phyloP scores from a whole-genome alignment of 2,329 filamentous ascomycete genomes.

The Talaromyces atroroseus region DNA sequence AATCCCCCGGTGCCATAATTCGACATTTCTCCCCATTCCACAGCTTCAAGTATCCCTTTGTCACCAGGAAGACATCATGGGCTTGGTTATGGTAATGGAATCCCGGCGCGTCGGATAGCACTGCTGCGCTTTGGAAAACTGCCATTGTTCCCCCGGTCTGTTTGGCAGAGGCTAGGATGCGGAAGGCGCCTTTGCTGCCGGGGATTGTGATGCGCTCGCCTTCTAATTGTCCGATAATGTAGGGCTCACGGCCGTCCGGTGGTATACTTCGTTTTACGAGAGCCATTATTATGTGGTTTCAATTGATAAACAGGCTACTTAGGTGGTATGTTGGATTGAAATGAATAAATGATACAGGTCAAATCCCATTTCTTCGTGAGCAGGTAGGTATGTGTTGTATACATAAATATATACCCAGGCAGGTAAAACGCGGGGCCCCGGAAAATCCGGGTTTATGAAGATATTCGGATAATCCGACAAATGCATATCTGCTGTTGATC shows the following conservation, averaged over 20 bases:
- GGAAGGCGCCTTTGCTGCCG: constrained; percentile 48
- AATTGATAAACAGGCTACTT: not conserved
- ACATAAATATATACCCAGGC: not conserved
- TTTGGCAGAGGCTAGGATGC: constrained; percentile 48
- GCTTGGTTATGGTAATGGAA: constrained; percentile 55
- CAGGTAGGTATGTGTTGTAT: not conserved
- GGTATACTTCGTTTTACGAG: constrained; percentile 27
- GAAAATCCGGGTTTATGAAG: not conserved
- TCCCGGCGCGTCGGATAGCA: constrained; percentile 29
- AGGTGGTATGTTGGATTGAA: not conserved
- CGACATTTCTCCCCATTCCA: constrained; percentile 55
- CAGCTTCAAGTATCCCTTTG: constrained; percentile 52
- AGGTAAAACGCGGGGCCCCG: constrained; percentile 1
- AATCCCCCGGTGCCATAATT: constrained; percentile 51
- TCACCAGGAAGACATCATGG: constrained; percentile 54
- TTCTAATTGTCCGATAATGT: constrained; percentile 46
- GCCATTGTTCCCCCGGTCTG: constrained; percentile 49
- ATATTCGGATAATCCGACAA: not conserved
- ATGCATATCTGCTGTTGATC: not conserved
- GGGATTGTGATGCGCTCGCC: constrained; percentile 51
- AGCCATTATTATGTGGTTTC: constrained; percentile 20
- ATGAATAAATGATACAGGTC: no score
- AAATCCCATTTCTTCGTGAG: not conserved
- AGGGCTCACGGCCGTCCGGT: constrained; percentile 35
- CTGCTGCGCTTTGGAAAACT: constrained; percentile 47